Evolutionary conservation across 352 stramenopile species (phyloP).

Genomic region (Phytophthora sp.): DNA sequence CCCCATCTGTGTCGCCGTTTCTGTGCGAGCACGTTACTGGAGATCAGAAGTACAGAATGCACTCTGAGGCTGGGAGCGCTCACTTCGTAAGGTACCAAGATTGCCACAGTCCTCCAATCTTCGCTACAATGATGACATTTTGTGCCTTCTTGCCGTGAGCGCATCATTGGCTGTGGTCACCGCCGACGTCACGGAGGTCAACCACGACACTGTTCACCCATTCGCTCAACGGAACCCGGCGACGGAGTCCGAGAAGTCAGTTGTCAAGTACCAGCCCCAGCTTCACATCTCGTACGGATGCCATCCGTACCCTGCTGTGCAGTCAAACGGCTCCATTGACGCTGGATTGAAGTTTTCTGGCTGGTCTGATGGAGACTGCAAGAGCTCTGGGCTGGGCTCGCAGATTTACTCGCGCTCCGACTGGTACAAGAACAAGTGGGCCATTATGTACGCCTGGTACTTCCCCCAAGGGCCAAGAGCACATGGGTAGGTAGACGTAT

Average conservation of each 20-base stretch:
- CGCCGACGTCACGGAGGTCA: too few species aligned
- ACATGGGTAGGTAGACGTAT: background rate
- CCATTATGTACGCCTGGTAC: conserved; percentile 11
- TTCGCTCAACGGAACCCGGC: background rate
- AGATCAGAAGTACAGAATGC: too few species aligned
- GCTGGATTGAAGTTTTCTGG: background rate
- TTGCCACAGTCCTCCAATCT: too few species aligned
- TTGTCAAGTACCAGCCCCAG: background rate
- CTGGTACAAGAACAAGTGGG: conserved; percentile 1
- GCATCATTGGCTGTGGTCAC: too few species aligned
- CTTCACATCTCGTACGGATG: background rate
- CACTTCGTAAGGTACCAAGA: too few species aligned
- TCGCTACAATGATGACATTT: too few species aligned
- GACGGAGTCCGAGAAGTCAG: background rate
- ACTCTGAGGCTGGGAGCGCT: too few species aligned
- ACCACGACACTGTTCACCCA: background rate
- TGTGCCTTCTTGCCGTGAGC: too few species aligned
- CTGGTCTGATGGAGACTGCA: background rate
- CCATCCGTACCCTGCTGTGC: background rate
- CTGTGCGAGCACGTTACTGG: too few species aligned
- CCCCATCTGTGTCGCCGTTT: too few species aligned
- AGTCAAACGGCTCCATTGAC: background rate
- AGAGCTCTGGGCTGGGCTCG: background rate
- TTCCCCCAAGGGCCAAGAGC: background rate
- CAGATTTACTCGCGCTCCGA: too few species aligned